Base-by-base conservation (phyloP, 495 filamentous ascomycete genomes). In the Sporormia fimetaria region DNA sequence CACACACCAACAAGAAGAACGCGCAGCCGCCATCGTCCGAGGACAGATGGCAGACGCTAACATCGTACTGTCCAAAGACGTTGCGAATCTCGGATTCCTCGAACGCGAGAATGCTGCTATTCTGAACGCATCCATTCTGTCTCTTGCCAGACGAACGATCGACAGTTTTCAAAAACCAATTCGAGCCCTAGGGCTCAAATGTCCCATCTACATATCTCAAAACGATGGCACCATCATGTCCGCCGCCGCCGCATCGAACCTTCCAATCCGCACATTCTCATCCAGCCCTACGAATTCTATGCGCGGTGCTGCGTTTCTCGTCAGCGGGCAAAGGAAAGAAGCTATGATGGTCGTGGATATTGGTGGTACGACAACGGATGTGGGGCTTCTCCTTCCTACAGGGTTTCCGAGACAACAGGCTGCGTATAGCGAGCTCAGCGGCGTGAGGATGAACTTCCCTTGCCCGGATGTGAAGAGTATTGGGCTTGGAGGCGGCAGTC, bases 321-420 rank as follows among this genome's bases (percentile, higher is more conserved):
- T 51, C 6, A 42, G 48, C 15, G 24, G 32, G n/a, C 11, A 37
- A 10, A 59, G 23, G 44, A 45, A 27, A n/a, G 27, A 38, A 23
- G 35, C 41, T n/a, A 57, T 68, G 23, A 58, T 70, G 47, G 65
- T 70, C 0, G 61, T 70, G 10, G 67, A 70, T 42, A 61, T 73
- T 36, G 71, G 71, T n/a, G 48, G 71, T 3, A 75, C 71, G 0
- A 75, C 71, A 8, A 73, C 67, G 3, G 71, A 75, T 50, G 62
- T 73, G 4, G 67, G 69, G 23, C 63, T 66, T 6, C 48, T 75
- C 18, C 58, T 74, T 2, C 63, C 67, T 9, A 68, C 63, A 33
- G 70, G 71, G 1, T 72, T 71, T 35, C 70, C 71, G 5, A 60
- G 70, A 14, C 69, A 73, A 45, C 68, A 71, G 24, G 62, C 71